These are phyloP conservation scores for Chrysoporthe cubensis DNA, from an alignment of 2,329 filamentous ascomycete species.

Conservation along the genomic window DNA sequence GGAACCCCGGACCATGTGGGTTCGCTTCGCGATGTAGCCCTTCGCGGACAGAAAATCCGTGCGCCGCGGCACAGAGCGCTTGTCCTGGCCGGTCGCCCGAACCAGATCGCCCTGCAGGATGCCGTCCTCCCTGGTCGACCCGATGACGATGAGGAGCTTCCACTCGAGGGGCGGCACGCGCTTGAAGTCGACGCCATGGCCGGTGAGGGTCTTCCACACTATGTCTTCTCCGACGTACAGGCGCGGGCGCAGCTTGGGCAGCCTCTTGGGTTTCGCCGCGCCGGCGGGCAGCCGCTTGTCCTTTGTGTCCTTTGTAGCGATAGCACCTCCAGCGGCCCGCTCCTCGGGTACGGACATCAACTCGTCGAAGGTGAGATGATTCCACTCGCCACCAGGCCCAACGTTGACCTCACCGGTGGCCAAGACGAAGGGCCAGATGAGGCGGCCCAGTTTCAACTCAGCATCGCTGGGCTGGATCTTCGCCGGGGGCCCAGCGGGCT, in stretches of 20 bases:
- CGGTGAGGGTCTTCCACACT: slow-evolving; percentile 63
- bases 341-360: slow-evolving; percentile 44
- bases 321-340: slow-evolving; percentile 4
- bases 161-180: slow-evolving; percentile 62
- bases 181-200: slow-evolving; percentile 62
- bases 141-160: slow-evolving; percentile 61
- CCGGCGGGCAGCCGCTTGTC: slow-evolving; percentile 20
- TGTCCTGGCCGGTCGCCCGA: slow-evolving; percentile 62
- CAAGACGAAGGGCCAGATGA: slow-evolving; percentile 48
- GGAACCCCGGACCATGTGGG: slow-evolving; percentile 59
- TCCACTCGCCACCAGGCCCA: slow-evolving; percentile 41
- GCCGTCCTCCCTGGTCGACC: slow-evolving; percentile 55
- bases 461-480: slow-evolving; percentile 31
- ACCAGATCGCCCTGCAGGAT: slow-evolving; percentile 66
- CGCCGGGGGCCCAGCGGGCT: slow-evolving; percentile 8
- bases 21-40: slow-evolving; percentile 65
- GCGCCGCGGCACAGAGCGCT: slow-evolving; percentile 64
- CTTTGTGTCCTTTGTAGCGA: slow-evolving; percentile 20
- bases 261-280: slow-evolving; percentile 14
- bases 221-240: slow-evolving; percentile 58
- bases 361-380: slow-evolving; percentile 45
- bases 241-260: slow-evolving; percentile 34
- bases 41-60: slow-evolving; percentile 63
- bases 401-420: slow-evolving; percentile 46
- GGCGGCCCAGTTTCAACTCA: slow-evolving; percentile 43